Percentiles rank a stretch among this genome's conserved stretches.
phyloP scores from a whole-genome alignment of 352 stramenopile genomes.

The Phytophthora sansomeana region DNA sequence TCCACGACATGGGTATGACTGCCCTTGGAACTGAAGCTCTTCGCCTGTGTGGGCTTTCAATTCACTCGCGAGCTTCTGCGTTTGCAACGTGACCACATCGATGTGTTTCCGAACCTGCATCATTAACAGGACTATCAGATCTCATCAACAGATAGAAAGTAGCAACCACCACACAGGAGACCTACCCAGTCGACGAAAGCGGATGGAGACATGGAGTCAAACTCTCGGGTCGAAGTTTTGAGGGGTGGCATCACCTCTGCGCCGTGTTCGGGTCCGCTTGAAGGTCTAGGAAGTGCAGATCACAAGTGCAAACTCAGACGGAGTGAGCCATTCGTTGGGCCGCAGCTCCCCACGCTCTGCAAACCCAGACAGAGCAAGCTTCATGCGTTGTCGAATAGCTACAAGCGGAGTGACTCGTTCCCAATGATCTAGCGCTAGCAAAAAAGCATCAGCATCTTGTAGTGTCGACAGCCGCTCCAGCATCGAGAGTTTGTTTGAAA shows the following conservation, averaged over 20 bases:
- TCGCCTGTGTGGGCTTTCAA: slow-evolving; percentile 65
- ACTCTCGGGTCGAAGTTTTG: slow-evolving; percentile 21
- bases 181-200: slow-evolving; percentile 57
- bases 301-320: slow-evolving; percentile 48
- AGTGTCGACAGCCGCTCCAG: slow-evolving; percentile 67
- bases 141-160: background rate
- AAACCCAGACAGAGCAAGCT: slow-evolving; percentile 46
- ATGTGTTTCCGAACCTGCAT: slow-evolving; percentile 51
- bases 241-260: slow-evolving; percentile 5
- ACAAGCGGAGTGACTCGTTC: slow-evolving; percentile 54
- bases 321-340: slow-evolving; percentile 39
- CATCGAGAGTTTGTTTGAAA: slow-evolving; percentile 68
- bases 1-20: slow-evolving; percentile 44
- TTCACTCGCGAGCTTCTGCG: slow-evolving; percentile 42
- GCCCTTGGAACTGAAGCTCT: slow-evolving; percentile 71
- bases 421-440: slow-evolving; percentile 53
- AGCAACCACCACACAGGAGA: background rate
- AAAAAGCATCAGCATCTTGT: slow-evolving; percentile 53
- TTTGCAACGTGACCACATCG: slow-evolving; percentile 55
- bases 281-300: slow-evolving; percentile 30
- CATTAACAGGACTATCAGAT: slow-evolving; percentile 1
- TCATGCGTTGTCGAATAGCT: slow-evolving; percentile 59
- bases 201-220: slow-evolving; percentile 37
- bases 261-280: background rate
- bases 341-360: slow-evolving; percentile 43